Base-by-base conservation (phyloP, 345 rosid species). In the Linum lewisii region DNA sequence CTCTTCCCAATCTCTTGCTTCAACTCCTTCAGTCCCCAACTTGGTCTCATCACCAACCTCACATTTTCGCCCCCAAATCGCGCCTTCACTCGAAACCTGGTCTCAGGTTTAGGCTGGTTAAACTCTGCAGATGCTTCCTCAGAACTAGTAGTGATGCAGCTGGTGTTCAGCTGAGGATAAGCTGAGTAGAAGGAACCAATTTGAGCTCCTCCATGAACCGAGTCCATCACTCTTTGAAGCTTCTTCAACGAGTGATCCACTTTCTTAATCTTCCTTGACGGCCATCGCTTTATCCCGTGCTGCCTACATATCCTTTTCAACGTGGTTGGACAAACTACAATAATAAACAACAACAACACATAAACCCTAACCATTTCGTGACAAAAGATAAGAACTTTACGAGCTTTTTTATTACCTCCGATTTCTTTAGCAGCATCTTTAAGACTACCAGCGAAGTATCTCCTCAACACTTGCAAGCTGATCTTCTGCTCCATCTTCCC, bases 291-390 rank as follows among this genome's bases (percentile, higher is more conserved):
- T 69, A 93, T 86, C 21, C 98, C 97, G 32, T 92, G 89, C 61
- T 83, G 91, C 71, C 97, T 83, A 82, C 97, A 92, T 73, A 92
- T 92, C 83, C 95, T 78, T 77, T 92, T 88, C 76, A 92, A 70
- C 24, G 98, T 92, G 59, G 98, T 92, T 13, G 98, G 97, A 58
- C 97, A 92, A 68, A 88, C 98, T 92, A 95, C 78, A 83, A 69
- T 10, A 20, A n/a, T 21, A 52, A 2, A 21, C 25, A 69, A 54
- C 75, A 69, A 14, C 34, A 66, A 37, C 34, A 8, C 34, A 42
- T 11, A 42, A 42, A n/a, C n/a, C n/a, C n/a, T n/a, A n/a, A n/a
- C n/a, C n/a, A n/a, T n/a, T n/a, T n/a, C n/a, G n/a, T n/a, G n/a
- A n/a, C n/a, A n/a, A n/a, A n/a, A n/a, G n/a, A n/a, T n/a, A n/a